phyloP scores from a whole-genome alignment of 805 yeast species.

The Starmerella ratchasimensis region DNA sequence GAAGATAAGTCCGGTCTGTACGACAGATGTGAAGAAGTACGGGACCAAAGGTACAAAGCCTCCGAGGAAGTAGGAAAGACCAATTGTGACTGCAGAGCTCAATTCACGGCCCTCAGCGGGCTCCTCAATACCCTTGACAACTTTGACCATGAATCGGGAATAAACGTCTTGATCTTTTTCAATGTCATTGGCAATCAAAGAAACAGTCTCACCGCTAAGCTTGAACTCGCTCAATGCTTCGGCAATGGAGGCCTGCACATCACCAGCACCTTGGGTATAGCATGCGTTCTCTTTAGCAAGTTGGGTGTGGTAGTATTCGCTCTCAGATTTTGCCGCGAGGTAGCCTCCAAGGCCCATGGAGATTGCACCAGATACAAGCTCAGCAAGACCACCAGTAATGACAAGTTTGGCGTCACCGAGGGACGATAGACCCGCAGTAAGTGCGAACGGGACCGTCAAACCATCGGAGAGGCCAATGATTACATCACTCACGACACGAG shows the following conservation, averaged over 20 bases:
- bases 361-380: slow-evolving; percentile 89
- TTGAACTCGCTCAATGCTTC: slow-evolving; percentile 65
- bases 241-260: slow-evolving; percentile 61
- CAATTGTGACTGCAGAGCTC: slow-evolving; percentile 80
- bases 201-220: slow-evolving; percentile 55
- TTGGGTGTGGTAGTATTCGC: slow-evolving; percentile 24
- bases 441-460: slow-evolving; percentile 94
- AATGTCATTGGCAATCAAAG: slow-evolving; percentile 61
- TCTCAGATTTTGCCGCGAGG: slow-evolving; percentile 84
- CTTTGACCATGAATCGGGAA: slow-evolving; percentile 76
- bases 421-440: slow-evolving; percentile 89
- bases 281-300: slow-evolving; percentile 21
- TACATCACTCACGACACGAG: slow-evolving; percentile 85
- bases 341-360: slow-evolving; percentile 97
- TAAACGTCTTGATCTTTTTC: slow-evolving; percentile 62
- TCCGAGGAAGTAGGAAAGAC: slow-evolving; percentile 76
- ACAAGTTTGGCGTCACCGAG: slow-evolving; percentile 82
- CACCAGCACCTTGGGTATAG: slow-evolving; percentile 17
- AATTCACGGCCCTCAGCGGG: slow-evolving; percentile 87
- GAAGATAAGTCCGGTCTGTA: slow-evolving; percentile 58
- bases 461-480: slow-evolving; percentile 94
- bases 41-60: slow-evolving; percentile 88
- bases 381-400: slow-evolving; percentile 96
- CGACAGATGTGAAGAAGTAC: slow-evolving; percentile 68
- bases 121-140: slow-evolving; percentile 86